A percentile compares a stretch with the other conserved stretches of the same genome.
Evolutionary conservation across 345 rosid genomes (phyloP).

Genomic region (Cardamine occulta): DNA sequence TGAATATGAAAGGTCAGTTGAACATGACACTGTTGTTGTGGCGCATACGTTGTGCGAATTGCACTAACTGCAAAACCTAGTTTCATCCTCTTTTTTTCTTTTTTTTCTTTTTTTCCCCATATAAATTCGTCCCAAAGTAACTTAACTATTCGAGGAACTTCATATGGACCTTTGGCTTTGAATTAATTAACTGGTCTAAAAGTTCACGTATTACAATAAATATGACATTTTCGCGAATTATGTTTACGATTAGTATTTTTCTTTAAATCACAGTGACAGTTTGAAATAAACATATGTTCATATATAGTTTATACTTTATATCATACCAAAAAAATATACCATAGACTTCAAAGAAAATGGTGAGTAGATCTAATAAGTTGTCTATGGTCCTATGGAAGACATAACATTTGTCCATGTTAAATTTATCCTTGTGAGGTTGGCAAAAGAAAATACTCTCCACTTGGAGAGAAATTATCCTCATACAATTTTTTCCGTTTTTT

Average conservation of each 20-base stretch:
- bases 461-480: not conserved
- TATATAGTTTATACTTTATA: too few relatives aligned
- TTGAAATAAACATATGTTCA: too few relatives aligned
- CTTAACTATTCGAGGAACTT: too few relatives aligned
- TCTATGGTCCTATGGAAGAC: not conserved
- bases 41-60: not conserved
- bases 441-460: not conserved
- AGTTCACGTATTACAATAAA: not conserved
- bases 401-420: not conserved
- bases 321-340: too few relatives aligned
- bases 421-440: not conserved
- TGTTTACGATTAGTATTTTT: not conserved
- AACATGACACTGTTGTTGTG: not conserved
- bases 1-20: not conserved
- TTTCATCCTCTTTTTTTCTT: not conserved
- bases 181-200: too few relatives aligned
- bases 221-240: too few relatives aligned
- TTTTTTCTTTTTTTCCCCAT: too few relatives aligned
- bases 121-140: too few relatives aligned
- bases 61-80: not conserved
- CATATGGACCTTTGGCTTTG: too few relatives aligned
- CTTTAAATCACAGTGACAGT: not conserved
- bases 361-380: not conserved
- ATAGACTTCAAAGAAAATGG: not conserved
- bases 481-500: not conserved